Base-by-base conservation (phyloP, 1,284 basidiomycete genomes). In the Ceratobasidium sp. region DNA sequence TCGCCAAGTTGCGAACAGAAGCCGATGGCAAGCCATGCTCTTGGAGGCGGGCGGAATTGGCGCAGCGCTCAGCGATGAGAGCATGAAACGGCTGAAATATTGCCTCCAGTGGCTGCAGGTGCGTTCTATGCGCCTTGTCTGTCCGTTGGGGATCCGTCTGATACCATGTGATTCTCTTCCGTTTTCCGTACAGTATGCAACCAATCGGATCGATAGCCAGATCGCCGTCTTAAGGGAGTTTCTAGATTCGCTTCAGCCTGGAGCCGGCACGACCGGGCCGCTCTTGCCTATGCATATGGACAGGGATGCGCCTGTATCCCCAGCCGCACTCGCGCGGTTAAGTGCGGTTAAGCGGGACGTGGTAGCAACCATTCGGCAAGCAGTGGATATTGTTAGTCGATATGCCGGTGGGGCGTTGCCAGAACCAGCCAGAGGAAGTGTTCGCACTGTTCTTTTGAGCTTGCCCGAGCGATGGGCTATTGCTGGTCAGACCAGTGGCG, bases 21-120 rank as follows among this genome's bases (percentile, higher is more conserved):
- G 88, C 74, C 80, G 90, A 53, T 94, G 91, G 92, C 90, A 93
- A 72, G 84, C 87, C 0, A 84, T 95, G 66, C 79, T 96, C 41
- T 82, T 90, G 19, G 93, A 95, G 77, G 93, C 93, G 1, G 92
- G 93, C n/a, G 93, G 93, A 0, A 82, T 96, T 33, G 86, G 91
- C 68, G 91, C 91, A 0, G 93, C 93, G 1, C 82, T 95, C 64
- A 93, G 91, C 76, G 91, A 94, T 73, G 93, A 95, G 77, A 93
- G 88, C 75, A 91, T 95, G 89, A 83, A 90, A 71, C 83, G 88
- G 62, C 78, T 96, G 56, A 88, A 89, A 76, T 95, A 94, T 75
- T 94, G 91, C 78, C 77, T 95, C 39, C 87, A 92, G 70, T 95
- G 92, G 92, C 80, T 96, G n/a, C 87, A 90, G 80, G 91, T 92